phyloP scores from a whole-genome alignment of 495 filamentous ascomycete species.

The Penicillium riverlandense region DNA sequence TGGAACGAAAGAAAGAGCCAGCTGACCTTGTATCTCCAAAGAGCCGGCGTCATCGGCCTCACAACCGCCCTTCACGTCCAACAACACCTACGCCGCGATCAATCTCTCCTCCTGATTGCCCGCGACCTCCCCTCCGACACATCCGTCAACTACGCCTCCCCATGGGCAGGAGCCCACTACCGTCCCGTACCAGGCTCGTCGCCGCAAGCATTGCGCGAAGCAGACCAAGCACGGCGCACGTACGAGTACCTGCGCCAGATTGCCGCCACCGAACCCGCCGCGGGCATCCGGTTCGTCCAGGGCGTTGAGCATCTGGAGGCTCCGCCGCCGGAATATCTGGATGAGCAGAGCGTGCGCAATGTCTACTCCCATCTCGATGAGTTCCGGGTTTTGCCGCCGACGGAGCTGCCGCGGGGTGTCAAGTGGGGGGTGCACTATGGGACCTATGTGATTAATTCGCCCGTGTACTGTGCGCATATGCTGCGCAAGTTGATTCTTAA shows the following conservation, averaged over 20 bases:
- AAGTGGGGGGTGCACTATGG: conserved; percentile 50
- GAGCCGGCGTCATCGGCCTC: conserved; percentile 54
- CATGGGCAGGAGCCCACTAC: conserved; percentile 61
- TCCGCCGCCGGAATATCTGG: conserved; percentile 36
- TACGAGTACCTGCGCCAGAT: conserved; percentile 43
- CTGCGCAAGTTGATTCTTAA: conserved; percentile 43
- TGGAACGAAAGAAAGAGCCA: not conserved
- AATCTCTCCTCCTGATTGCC: conserved; percentile 47
- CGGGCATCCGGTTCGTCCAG: conserved; percentile 46
- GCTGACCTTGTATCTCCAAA: conserved; percentile 7
- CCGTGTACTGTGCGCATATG: conserved; percentile 52
- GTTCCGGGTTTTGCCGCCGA: conserved; percentile 30
- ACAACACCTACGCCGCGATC: conserved; percentile 21
- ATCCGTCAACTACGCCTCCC: conserved; percentile 56
- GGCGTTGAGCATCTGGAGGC: conserved; percentile 55
- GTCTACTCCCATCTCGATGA: conserved; percentile 30
- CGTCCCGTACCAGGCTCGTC: conserved; percentile 44
- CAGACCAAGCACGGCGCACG: conserved; percentile 42
- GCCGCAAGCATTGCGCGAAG: conserved; percentile 35
- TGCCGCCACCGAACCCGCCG: conserved; percentile 28
- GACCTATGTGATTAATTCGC: conserved; percentile 54
- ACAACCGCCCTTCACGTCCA: conserved; percentile 45
- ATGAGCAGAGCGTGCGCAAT: conserved; percentile 18
- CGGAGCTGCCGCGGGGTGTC: conserved; percentile 40
- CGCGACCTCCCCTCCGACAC: conserved; percentile 45